phyloP scores from a whole-genome alignment of 2,329 filamentous ascomycete genomes.

The Neodidymelliopsis sp. region DNA sequence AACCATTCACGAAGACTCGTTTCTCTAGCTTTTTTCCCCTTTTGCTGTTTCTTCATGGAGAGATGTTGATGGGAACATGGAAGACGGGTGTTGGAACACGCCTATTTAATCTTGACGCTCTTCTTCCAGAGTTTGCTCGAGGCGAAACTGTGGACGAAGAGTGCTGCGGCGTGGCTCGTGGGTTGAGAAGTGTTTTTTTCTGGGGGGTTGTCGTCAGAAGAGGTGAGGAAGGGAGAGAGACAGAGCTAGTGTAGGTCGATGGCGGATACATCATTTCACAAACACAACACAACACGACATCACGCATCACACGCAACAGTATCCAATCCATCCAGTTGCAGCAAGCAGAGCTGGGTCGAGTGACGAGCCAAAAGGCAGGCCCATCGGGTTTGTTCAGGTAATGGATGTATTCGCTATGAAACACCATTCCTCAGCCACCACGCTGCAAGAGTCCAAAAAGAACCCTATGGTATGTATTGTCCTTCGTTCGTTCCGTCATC shows the following conservation, averaged over 20 bases:
- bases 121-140: constrained; percentile 5
- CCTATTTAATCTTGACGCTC: neutral
- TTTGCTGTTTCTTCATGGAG: too few relatives aligned
- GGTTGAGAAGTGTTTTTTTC: too few relatives aligned
- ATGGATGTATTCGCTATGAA: constrained; percentile 55
- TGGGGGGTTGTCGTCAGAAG: too few relatives aligned
- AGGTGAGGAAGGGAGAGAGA: too few relatives aligned
- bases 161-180: too few relatives aligned
- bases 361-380: too few relatives aligned
- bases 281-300: neutral
- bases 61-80: too few relatives aligned
- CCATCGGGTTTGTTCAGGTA: constrained; percentile 62
- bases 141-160: constrained; percentile 4
- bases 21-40: too few relatives aligned
- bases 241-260: too few relatives aligned
- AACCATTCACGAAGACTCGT: too few relatives aligned
- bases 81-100: too few relatives aligned
- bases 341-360: too few relatives aligned
- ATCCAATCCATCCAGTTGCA: neutral
- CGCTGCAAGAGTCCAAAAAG: constrained; percentile 52
- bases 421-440: constrained; percentile 62
- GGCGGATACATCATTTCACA: neutral
- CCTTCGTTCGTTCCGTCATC: constrained; percentile 31
- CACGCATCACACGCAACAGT: constrained; percentile 2
- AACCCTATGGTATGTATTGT: constrained; percentile 35